These are phyloP conservation scores for Citrullus amarus DNA, from an alignment of 306 rosid species.

Conservation along the genomic window DNA sequence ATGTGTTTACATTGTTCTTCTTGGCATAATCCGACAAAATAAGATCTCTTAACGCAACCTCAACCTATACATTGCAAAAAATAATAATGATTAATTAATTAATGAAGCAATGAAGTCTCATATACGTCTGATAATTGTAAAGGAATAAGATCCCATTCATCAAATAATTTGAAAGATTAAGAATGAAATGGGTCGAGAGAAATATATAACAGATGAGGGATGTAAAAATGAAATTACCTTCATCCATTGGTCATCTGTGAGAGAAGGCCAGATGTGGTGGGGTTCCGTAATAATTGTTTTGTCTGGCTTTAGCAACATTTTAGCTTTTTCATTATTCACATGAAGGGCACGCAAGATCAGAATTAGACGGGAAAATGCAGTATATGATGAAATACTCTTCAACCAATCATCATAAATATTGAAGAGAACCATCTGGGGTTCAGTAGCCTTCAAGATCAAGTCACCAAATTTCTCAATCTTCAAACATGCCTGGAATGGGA, in stretches of 20 bases:
- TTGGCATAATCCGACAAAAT: conserved; percentile 96
- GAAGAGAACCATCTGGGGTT: conserved; percentile 98
- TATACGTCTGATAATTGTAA: neutral
- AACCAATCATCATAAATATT: conserved; percentile 98
- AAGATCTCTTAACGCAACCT: conserved; percentile 97
- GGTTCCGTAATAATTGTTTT: conserved; percentile 86
- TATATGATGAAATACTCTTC: conserved; percentile 94
- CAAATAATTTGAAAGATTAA: neutral
- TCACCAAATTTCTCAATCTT: conserved; percentile 98
- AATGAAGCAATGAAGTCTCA: neutral
- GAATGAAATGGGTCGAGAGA: neutral
- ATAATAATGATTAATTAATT: neutral
- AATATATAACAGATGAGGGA: neutral
- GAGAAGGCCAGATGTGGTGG: conserved; percentile 99
- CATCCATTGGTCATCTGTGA: conserved; percentile 97
- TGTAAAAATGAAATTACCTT: conserved; percentile 39
- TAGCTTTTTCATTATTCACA: conserved; percentile 95
- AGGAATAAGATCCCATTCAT: neutral
- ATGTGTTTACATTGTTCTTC: conserved; percentile 97
- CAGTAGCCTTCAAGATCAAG: conserved; percentile 95
- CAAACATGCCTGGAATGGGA: conserved; percentile 97
- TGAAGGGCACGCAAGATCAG: conserved; percentile 92
- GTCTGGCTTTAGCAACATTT: conserved; percentile 96
- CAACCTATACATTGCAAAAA: conserved; percentile 48
- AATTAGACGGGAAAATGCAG: conserved; percentile 95